Conservation (phyloP, 768 basidiomycete species). For the Grammothele lineata region DNA sequence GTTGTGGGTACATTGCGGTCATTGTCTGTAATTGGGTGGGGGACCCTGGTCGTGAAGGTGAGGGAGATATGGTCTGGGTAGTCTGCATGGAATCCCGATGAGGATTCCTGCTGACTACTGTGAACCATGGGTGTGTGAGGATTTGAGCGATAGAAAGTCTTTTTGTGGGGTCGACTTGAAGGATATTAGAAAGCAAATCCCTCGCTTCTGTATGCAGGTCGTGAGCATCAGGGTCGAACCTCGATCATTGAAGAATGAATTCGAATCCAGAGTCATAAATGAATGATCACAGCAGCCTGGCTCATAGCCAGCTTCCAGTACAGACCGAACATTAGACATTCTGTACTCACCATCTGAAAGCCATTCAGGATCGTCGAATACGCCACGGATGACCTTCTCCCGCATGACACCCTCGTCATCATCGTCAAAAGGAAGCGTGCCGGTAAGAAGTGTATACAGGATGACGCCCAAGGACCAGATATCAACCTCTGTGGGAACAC, state of each 20-base stretch:
- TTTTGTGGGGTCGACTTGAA: slow-evolving; percentile 71
- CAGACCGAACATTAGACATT: neutral
- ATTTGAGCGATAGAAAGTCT: slow-evolving; percentile 83
- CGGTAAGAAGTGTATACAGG: slow-evolving; percentile 83
- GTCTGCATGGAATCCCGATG: slow-evolving; percentile 10
- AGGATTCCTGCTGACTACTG: slow-evolving; percentile 6
- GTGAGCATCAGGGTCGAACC: neutral
- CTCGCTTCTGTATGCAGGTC: slow-evolving; percentile 61
- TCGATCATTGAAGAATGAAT: too few species aligned
- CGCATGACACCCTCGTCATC: slow-evolving; percentile 85
- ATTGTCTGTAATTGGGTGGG: slow-evolving; percentile 24
- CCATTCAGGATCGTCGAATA: slow-evolving; percentile 93
- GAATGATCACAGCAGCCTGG: too few species aligned
- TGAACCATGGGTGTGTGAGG: slow-evolving; percentile 84
- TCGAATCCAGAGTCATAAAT: too few species aligned
- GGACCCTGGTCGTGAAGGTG: slow-evolving; percentile 28
- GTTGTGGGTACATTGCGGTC: slow-evolving; percentile 26
- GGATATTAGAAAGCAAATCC: slow-evolving; percentile 71
- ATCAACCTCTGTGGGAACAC: slow-evolving; percentile 68
- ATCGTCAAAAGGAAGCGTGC: slow-evolving; percentile 87
- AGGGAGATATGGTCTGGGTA: slow-evolving; percentile 14
- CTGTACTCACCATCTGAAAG: slow-evolving; percentile 65
- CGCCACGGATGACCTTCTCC: slow-evolving; percentile 74
- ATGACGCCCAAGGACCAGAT: slow-evolving; percentile 95
- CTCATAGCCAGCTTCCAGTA: neutral